phyloP scores from a whole-genome alignment of 345 rosid species.

The Isatis tinctoria region DNA sequence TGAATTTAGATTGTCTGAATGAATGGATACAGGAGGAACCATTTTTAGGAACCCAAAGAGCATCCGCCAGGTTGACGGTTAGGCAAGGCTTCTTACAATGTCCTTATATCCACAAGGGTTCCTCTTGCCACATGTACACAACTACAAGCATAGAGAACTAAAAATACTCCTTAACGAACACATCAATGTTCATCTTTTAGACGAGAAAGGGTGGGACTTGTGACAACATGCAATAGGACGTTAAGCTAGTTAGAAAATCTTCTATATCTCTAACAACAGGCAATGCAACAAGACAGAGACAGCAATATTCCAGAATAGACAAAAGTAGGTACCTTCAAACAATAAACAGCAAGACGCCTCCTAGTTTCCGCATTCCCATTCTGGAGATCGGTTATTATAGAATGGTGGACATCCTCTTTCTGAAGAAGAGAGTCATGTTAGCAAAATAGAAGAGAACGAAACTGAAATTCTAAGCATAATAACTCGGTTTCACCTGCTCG shows the following conservation, averaged over 20 bases:
- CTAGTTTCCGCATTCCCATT: slow-evolving; percentile 97
- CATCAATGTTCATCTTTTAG: not conserved
- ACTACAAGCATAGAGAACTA: not conserved
- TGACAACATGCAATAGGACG: slow-evolving; percentile 15
- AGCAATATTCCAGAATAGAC: slow-evolving; percentile 5
- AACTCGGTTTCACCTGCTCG: slow-evolving; percentile 64
- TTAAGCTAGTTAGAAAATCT: not conserved
- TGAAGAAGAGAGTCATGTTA: slow-evolving; percentile 33
- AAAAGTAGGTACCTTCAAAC: slow-evolving; percentile 69
- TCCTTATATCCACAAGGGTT: not conserved
- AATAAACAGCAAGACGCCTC: slow-evolving; percentile 97
- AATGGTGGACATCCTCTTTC: slow-evolving; percentile 99
- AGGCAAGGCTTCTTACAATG: not conserved
- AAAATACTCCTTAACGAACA: not conserved
- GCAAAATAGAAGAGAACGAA: not conserved
- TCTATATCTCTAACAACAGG: slow-evolving; percentile 3
- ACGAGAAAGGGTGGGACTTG: not conserved
- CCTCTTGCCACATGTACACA: not conserved
- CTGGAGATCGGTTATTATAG: slow-evolving; percentile 98
- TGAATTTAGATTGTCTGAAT: not conserved
- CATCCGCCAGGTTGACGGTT: not conserved
- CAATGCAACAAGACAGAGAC: not conserved
- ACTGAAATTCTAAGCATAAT: not conserved
- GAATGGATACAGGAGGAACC: not conserved
- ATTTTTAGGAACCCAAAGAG: too few relatives aligned